Base-by-base conservation (phyloP, 176 grass and related monocot genomes). In the Zea luxurians region DNA sequence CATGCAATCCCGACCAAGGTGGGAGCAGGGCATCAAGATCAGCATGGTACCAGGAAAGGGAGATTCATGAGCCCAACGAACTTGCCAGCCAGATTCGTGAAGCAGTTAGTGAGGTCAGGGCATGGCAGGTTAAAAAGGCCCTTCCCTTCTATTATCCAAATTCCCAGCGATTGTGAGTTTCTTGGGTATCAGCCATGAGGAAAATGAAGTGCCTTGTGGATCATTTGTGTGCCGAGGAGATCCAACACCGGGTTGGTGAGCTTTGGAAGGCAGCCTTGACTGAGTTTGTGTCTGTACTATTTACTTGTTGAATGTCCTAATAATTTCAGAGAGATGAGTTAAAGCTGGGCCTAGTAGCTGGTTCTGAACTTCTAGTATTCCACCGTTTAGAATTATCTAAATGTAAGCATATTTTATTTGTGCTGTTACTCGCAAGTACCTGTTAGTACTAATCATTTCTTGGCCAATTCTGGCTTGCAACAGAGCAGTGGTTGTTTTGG, bases 401-500 rank as follows among this genome's bases (percentile, higher is more conserved):
- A 7, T 45, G 18, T 46, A 37, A 40, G 61, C 38, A 4, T 40
- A 40, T 43, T 15, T 7, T 47, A 42, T 76, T 63, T 76, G 27
- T 50, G 8, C 7, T 42, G 55, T 36, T 76, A 50, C 18, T 70
- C 47, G 18, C 13, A 57, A 75, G 12, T 65, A 47, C 48, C 46
- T 78, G 12, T 21, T 62, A 62, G 27, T 88, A 66, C 66, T 93
- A 86, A 93, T 91, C 82, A 80, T 84, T 49, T 78, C 45, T 82
- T 71, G 74, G 85, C 63, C 52, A 73, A 84, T 88, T 80, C 85
- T 89, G 90, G 68, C 85, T 94, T 93, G 88, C 74, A 95, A 95
- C 96, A 99, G 96, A 90, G 80, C 92, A 99, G 96, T 95, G 84
- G 92, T 95, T 99, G 86, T 91, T 83, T 99, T 92, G 90, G 85